phyloP scores from a whole-genome alignment of 345 rosid genomes.

The Alliaria petiolata region DNA sequence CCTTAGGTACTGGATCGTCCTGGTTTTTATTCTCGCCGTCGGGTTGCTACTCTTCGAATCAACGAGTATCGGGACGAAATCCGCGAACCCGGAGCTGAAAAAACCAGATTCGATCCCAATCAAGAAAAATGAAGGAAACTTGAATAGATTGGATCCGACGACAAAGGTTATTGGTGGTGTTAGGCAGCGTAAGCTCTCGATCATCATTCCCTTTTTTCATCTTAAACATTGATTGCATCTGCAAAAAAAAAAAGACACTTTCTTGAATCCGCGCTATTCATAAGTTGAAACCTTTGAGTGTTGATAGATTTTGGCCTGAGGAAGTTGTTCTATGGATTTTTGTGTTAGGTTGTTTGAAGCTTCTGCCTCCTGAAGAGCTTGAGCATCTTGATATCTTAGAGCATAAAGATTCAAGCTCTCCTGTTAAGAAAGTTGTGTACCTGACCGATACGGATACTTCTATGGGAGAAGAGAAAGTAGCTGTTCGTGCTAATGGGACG shows the following conservation, averaged over 20 bases:
- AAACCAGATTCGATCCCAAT: background rate
- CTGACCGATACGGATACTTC: conserved; percentile 37
- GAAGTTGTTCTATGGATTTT: background rate
- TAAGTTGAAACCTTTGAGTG: background rate
- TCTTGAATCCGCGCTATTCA: background rate
- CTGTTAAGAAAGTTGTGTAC: conserved; percentile 58
- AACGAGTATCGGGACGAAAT: conserved; percentile 47
- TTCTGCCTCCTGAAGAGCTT: conserved; percentile 68
- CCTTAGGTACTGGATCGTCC: conserved; percentile 55
- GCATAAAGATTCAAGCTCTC: conserved; percentile 37
- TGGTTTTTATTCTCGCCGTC: conserved; percentile 50
- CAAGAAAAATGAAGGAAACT: conserved; percentile 27
- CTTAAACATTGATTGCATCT: background rate
- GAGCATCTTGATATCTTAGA: conserved; percentile 56
- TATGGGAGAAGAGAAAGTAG: conserved; percentile 21
- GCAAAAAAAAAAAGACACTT: too few relatives aligned
- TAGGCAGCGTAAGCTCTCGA: conserved; percentile 23
- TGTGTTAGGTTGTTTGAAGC: conserved; percentile 80
- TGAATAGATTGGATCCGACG: conserved; percentile 32
- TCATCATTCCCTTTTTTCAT: background rate
- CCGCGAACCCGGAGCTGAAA: conserved; percentile 12
- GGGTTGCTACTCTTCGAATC: conserved; percentile 64
- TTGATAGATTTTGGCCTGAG: background rate
- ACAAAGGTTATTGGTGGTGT: conserved; percentile 36
- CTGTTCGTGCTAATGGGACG: conserved; percentile 36